Evolutionary conservation across 225 moss, liverwort and hornwort species (phyloP).

Genomic region (Physcomitrium patens): DNA sequence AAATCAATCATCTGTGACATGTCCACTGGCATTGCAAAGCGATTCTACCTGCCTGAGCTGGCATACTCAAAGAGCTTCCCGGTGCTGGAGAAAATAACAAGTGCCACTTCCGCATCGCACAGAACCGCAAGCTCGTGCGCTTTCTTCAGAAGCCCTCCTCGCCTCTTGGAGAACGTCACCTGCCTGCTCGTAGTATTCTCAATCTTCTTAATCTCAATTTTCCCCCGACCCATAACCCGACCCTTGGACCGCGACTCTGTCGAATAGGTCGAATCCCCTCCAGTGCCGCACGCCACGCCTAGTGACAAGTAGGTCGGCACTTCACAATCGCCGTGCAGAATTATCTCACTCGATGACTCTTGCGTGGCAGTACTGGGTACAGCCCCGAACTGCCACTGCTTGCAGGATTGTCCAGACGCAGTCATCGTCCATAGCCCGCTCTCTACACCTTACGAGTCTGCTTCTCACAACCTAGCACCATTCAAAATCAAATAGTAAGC

Average conservation of each 20-base stretch:
- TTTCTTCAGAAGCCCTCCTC: conserved; percentile 56
- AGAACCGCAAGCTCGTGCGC: conserved; percentile 65
- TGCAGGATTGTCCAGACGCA: conserved; percentile 12
- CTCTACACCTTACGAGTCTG: background rate
- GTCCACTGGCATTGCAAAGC: no score
- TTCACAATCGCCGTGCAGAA: conserved; percentile 26
- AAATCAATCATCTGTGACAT: no score
- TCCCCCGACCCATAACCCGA: conserved; percentile 54
- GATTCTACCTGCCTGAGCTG: conserved; percentile 57
- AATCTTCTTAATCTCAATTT: conserved; percentile 69
- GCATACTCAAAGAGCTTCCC: conserved; percentile 67
- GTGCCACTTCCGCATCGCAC: conserved; percentile 61
- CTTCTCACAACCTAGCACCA: background rate
- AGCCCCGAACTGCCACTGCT: conserved; percentile 16
- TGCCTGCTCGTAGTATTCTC: conserved; percentile 67
- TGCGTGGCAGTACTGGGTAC: background rate
- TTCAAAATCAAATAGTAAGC: no score
- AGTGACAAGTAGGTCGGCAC: background rate
- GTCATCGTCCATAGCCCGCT: conserved; percentile 32
- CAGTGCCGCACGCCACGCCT: no score
- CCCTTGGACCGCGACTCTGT: conserved; percentile 18
- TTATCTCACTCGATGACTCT: conserved; percentile 25
- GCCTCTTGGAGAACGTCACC: conserved; percentile 68
- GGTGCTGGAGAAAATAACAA: conserved; percentile 64
- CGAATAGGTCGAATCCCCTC: no score